phyloP scores from a whole-genome alignment of 306 rosid species.

The Lotus japonicus region DNA sequence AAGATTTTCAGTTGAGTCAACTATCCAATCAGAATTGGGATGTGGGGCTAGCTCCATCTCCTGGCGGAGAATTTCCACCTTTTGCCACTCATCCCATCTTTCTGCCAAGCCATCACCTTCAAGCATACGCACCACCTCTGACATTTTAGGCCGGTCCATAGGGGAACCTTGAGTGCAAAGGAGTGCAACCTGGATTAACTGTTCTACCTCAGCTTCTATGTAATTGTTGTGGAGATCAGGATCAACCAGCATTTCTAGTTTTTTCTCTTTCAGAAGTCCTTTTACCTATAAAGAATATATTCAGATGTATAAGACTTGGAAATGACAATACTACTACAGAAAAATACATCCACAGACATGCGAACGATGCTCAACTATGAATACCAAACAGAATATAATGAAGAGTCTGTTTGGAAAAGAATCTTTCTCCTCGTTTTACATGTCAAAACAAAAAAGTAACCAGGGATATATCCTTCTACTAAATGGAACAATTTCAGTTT shows the following conservation, averaged over 20 bases:
- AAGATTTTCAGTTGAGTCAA: constrained; percentile 90
- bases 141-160: constrained; percentile 96
- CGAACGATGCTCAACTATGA: no score
- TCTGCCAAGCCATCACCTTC: constrained; percentile 98
- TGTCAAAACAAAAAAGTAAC: no score
- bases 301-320: constrained; percentile 14
- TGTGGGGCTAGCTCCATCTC: constrained; percentile 90
- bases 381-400: no score
- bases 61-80: constrained; percentile 86
- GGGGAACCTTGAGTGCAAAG: constrained; percentile 99
- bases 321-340: not conserved
- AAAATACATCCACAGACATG: constrained; percentile 3
- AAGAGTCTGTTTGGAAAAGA: no score
- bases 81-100: constrained; percentile 99
- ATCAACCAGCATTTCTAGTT: constrained; percentile 89
- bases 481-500: no score
- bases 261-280: constrained; percentile 88
- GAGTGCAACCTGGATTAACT: constrained; percentile 89
- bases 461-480: no score
- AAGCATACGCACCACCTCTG: constrained; percentile 95
- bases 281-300: constrained; percentile 64
- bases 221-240: constrained; percentile 85
- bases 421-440: no score
- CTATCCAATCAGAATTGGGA: constrained; percentile 87
- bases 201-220: constrained; percentile 87